Conservation (phyloP, 139 green algal genomes). For the Pseudopediastrum boryanum region DNA sequence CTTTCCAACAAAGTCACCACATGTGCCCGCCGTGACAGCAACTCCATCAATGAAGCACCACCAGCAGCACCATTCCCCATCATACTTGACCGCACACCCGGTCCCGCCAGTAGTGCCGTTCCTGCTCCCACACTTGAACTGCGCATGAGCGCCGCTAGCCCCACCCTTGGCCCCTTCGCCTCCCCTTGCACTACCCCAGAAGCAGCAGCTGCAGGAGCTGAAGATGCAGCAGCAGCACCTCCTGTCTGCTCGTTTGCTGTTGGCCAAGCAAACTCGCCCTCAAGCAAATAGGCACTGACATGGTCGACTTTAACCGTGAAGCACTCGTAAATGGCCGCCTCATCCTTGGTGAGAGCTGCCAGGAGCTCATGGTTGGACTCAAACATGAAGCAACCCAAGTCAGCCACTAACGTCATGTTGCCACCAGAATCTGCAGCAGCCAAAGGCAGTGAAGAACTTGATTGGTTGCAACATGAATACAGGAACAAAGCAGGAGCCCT, state of each 20-base stretch:
- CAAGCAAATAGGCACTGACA: conserved; percentile 72
- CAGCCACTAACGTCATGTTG: conserved; percentile 66
- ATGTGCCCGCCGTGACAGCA: conserved; percentile 20
- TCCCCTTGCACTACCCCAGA: not conserved
- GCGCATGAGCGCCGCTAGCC: not conserved
- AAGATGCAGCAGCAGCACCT: not conserved
- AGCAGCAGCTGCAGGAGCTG: not conserved
- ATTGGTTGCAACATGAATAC: too few relatives aligned
- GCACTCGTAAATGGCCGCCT: conserved; percentile 83
- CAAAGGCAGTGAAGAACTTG: too few relatives aligned
- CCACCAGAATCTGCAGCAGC: conserved; percentile 23
- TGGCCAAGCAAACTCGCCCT: conserved; percentile 57
- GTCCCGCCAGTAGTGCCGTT: too few relatives aligned
- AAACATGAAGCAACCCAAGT: conserved; percentile 78
- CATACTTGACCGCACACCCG: too few relatives aligned
- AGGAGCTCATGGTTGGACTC: conserved; percentile 42
- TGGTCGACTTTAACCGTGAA: conserved; percentile 56
- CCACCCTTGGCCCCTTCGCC: not conserved
- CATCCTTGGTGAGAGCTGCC: conserved; percentile 53
- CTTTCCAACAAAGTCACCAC: conserved; percentile 55
- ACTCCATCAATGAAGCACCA: conserved; percentile 11
- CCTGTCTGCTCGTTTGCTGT: conserved; percentile 9
- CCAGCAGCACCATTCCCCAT: not conserved
- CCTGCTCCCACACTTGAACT: too few relatives aligned
- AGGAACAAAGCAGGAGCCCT: too few relatives aligned